Percentiles rank a stretch among this genome's conserved stretches.
Conservation (phyloP, 2,329 filamentous ascomycete genomes). For the Colletotrichum sojae region DNA sequence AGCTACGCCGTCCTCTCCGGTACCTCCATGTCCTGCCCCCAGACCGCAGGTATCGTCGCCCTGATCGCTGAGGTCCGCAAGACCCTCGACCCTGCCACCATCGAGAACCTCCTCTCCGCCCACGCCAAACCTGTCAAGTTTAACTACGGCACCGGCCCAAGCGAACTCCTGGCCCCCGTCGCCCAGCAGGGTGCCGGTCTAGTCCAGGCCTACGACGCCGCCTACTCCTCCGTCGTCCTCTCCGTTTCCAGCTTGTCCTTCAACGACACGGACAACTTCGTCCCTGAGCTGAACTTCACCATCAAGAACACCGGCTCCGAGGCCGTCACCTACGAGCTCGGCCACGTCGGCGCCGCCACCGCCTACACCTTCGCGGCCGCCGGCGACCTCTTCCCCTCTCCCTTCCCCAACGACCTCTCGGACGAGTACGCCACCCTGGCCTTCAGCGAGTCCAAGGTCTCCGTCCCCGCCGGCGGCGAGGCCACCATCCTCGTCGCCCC, state of each 20-base stretch:
- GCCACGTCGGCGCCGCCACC: conserved; percentile 64
- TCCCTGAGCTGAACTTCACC: conserved; percentile 63
- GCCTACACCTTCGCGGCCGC: conserved; percentile 65
- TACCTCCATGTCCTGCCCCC: conserved; percentile 73
- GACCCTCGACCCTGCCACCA: conserved; percentile 63
- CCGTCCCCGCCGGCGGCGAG: conserved; percentile 57
- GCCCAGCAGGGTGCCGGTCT: conserved; percentile 73
- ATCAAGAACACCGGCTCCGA: conserved; percentile 68
- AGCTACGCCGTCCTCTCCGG: conserved; percentile 68
- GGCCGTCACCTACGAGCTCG: conserved; percentile 66
- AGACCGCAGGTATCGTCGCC: conserved; percentile 68
- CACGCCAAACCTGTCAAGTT: conserved; percentile 65
- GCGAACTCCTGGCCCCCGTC: conserved; percentile 64
- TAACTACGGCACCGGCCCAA: conserved; percentile 58
- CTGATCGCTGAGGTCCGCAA: conserved; percentile 67
- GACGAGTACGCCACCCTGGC: conserved; percentile 58
- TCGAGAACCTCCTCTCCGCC: conserved; percentile 65
- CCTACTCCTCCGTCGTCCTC: conserved; percentile 66
- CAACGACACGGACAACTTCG: conserved; percentile 74
- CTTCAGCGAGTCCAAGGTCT: conserved; percentile 60
- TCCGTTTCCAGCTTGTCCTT: conserved; percentile 72
- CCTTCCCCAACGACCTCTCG: conserved; percentile 62
- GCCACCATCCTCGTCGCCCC: conserved; percentile 62
- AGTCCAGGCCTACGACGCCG: conserved; percentile 72
- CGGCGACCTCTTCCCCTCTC: conserved; percentile 51